phyloP scores from a whole-genome alignment of 345 rosid genomes.

The Gossypium turneri region DNA sequence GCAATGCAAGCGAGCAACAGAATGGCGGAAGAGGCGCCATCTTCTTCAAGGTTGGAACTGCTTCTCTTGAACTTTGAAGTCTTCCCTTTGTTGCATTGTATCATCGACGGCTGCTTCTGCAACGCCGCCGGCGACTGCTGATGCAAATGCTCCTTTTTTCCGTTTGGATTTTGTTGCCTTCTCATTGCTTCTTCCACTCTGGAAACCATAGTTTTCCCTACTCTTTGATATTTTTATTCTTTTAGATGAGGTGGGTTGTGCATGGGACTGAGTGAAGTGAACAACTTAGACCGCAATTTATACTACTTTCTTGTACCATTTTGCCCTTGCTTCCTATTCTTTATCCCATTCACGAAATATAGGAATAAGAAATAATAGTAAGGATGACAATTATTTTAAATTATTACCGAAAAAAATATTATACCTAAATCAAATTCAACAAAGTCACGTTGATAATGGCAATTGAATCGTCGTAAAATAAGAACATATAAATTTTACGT shows the following conservation, averaged over 20 bases:
- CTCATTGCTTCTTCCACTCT: constrained; percentile 53
- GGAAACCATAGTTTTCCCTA: constrained; percentile 36
- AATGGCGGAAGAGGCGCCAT: constrained; percentile 88
- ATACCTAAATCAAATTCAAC: no score
- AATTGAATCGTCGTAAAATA: no score
- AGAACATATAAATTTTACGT: no score
- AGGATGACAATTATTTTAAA: no score
- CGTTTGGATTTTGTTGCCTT: constrained; percentile 36
- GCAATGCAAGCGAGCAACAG: constrained; percentile 87
- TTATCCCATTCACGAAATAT: not conserved
- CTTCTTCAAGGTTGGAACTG: constrained; percentile 62
- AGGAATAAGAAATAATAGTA: no score
- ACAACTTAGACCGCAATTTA: constrained; percentile 24
- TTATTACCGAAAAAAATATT: no score
- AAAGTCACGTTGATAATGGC: no score
- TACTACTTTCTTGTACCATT: constrained; percentile 16
- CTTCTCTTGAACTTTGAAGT: constrained; percentile 72
- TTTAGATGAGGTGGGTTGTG: not conserved
- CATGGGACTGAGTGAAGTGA: constrained; percentile 13
- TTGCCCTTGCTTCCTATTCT: constrained; percentile 24
- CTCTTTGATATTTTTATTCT: not conserved
- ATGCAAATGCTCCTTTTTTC: constrained; percentile 15
- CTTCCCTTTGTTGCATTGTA: constrained; percentile 70
- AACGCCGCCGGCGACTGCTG: constrained; percentile 21
- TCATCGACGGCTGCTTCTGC: constrained; percentile 29